Conservation (phyloP, 495 filamentous ascomycete genomes). For the Cudoniella acicularis region DNA sequence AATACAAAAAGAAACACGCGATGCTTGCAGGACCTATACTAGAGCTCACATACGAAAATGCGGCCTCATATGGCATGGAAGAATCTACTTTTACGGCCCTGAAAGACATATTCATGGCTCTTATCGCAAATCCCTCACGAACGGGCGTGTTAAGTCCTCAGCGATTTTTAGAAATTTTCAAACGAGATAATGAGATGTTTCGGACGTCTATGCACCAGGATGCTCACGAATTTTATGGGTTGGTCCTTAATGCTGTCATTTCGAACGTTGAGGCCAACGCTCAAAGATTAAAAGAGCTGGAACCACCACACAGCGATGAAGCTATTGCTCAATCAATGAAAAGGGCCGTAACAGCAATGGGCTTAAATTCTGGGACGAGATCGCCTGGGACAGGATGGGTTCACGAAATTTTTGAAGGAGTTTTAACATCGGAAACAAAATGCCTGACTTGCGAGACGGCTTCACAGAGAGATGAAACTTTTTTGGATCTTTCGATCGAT, state of each 20-base stretch:
- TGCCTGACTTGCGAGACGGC: constrained; percentile 95
- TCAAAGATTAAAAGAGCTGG: constrained; percentile 49
- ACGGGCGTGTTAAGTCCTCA: constrained; percentile 91
- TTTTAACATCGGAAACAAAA: constrained; percentile 91
- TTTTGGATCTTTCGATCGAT: constrained; percentile 93
- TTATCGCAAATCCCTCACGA: constrained; percentile 76
- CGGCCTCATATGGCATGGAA: constrained; percentile 81
- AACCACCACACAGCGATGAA: constrained; percentile 34
- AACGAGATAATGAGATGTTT: constrained; percentile 96
- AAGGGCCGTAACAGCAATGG: constrained; percentile 37
- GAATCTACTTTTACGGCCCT: constrained; percentile 91
- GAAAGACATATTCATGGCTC: constrained; percentile 92
- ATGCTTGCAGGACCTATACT: constrained; percentile 82
- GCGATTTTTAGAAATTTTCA: constrained; percentile 89
- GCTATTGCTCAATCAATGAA: constrained; percentile 37
- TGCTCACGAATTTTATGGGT: constrained; percentile 93
- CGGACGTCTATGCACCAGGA: constrained; percentile 96
- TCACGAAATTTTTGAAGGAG: constrained; percentile 94
- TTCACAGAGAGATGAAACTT: constrained; percentile 92
- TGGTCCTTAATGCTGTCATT: constrained; percentile 94
- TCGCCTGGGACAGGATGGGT: constrained; percentile 77
- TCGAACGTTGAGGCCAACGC: constrained; percentile 85
- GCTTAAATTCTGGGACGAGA: constrained; percentile 30
- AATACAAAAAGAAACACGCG: constrained; percentile 95
- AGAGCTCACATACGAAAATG: constrained; percentile 75